Base-by-base conservation (phyloP, 441 rosid species). In the Erodium trifolium region DNA sequence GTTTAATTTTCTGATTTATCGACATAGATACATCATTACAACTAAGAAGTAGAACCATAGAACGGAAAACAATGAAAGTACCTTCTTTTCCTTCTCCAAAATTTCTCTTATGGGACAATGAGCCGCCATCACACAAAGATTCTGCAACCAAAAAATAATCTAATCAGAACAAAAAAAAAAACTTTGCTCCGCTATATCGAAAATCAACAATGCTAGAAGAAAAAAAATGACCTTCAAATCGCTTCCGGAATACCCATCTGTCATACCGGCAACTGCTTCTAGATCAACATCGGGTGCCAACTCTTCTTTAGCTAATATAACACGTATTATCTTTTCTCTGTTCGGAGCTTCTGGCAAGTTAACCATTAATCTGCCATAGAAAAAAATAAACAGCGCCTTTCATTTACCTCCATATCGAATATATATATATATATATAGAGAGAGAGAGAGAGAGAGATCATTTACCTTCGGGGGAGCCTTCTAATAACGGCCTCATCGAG, bases 401-500 rank as follows among this genome's bases (percentile, higher is more conserved):
- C 43, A 47, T 27, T 13, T 17, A n/a, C 9, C 19, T 10, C 34
- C 41, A 3, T 27, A 29, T 47, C 11, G 29, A n/a, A 43, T 8
- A 63, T 31, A 31, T 31, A 31, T 31, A 31, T 31, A 31, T 31
- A 27, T 27, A 27, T 27, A 27, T 1, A 27, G 31, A 27, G 31
- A 27, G 31, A 27, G 31, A 31, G 34, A 0, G 34, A 31, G 34
- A 31, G 34, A 31, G 34, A 31, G 34, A 31, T 31, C 34, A 31
- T 10, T 31, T 59, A 91, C 98, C 99, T 92, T 73, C 98, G 82
- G 12, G 97, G 99, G 75, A 95, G 96, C 87, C 99, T 89, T 84
- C 98, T 85, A 76, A 95, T 87, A 71, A 95, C 98, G 65, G 99
- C 99, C 86, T 95, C 99, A 67, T 95, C 99, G 59, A 95, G 95